Conservation (phyloP, 805 yeast species). For the Metschnikowia sp. region DNA sequence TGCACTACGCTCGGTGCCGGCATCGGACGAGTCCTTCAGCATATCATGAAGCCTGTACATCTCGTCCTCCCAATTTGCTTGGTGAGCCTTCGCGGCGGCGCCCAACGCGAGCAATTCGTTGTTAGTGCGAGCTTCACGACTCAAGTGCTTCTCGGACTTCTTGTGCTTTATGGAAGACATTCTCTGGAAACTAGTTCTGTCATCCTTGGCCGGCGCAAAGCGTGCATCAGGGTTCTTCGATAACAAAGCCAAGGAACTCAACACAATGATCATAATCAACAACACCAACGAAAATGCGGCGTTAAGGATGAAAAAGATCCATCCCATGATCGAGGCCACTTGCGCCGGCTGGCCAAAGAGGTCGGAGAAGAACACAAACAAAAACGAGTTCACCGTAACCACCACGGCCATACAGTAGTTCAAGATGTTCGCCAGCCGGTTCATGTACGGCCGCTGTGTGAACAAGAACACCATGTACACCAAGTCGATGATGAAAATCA, state of each 20-base stretch:
- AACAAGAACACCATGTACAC: conserved; percentile 63
- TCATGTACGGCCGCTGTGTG: conserved; percentile 69
- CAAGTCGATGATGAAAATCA: conserved; percentile 72
- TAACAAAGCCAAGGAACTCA: conserved; percentile 57
- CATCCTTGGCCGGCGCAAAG: conserved; percentile 86
- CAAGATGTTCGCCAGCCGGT: conserved; percentile 75
- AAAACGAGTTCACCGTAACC: conserved; percentile 71
- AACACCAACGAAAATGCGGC: conserved; percentile 83
- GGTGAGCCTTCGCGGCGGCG: conserved; percentile 47
- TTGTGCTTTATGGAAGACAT: conserved; percentile 39
- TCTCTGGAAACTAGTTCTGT: conserved; percentile 83
- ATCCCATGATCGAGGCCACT: conserved; percentile 85
- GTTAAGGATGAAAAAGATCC: conserved; percentile 82
- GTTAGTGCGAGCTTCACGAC: conserved; percentile 8
- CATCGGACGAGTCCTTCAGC: conserved; percentile 5
- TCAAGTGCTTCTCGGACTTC: conserved; percentile 11
- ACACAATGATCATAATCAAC: conserved; percentile 65
- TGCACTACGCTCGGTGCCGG: background rate
- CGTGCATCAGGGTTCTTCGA: conserved; percentile 87
- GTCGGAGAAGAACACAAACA: conserved; percentile 82
- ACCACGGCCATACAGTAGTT: conserved; percentile 72
- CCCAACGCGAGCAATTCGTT: conserved; percentile 21
- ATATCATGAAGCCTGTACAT: conserved; percentile 47
- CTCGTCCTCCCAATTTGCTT: conserved; percentile 68
- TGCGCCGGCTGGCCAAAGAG: conserved; percentile 76